phyloP scores from a whole-genome alignment of 2,329 filamentous ascomycete species.

The Ophiocordyceps robertsii region DNA sequence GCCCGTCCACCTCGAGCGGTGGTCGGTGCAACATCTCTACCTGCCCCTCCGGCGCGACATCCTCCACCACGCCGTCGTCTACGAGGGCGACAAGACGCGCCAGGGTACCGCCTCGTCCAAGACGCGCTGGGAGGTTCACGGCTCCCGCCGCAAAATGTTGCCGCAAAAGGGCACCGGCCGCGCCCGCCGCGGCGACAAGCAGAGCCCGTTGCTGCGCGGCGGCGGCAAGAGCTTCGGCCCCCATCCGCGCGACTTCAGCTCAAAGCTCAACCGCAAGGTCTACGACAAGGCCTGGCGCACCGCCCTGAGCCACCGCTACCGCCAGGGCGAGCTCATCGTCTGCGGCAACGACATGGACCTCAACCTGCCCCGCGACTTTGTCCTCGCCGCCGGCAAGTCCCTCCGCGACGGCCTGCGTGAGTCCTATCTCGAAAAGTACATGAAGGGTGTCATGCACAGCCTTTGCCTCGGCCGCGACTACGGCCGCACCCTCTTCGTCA shows the following conservation, averaged over 20 bases:
- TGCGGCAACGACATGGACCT: slow-evolving; percentile 69
- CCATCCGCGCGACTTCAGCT: slow-evolving; percentile 80
- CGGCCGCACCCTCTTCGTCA: slow-evolving; percentile 67
- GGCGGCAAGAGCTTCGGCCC: slow-evolving; percentile 88
- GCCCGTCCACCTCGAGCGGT: slow-evolving; percentile 63
- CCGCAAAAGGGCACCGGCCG: slow-evolving; percentile 77
- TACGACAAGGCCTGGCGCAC: slow-evolving; percentile 95
- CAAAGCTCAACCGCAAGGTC: slow-evolving; percentile 70
- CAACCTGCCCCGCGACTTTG: slow-evolving; percentile 35
- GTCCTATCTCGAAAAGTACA: slow-evolving; percentile 47
- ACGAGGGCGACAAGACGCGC: slow-evolving; percentile 79
- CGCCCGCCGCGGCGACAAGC: slow-evolving; percentile 68
- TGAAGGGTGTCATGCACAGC: slow-evolving; percentile 52
- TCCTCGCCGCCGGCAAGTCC: slow-evolving; percentile 23
- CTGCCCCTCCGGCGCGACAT: slow-evolving; percentile 84
- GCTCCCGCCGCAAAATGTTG: slow-evolving; percentile 68
- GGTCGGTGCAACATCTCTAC: slow-evolving; percentile 69
- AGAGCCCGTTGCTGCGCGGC: slow-evolving; percentile 69
- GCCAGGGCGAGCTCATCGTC: slow-evolving; percentile 74
- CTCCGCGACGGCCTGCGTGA: slow-evolving; percentile 35
- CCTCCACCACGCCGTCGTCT: slow-evolving; percentile 82
- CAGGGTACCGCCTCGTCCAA: slow-evolving; percentile 78
- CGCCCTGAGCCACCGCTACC: slow-evolving; percentile 82
- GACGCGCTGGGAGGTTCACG: slow-evolving; percentile 70
- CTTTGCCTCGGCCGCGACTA: slow-evolving; percentile 56